Evolutionary conservation across 345 rosid species (phyloP).

Genomic region (Streptanthus diversifolius): DNA sequence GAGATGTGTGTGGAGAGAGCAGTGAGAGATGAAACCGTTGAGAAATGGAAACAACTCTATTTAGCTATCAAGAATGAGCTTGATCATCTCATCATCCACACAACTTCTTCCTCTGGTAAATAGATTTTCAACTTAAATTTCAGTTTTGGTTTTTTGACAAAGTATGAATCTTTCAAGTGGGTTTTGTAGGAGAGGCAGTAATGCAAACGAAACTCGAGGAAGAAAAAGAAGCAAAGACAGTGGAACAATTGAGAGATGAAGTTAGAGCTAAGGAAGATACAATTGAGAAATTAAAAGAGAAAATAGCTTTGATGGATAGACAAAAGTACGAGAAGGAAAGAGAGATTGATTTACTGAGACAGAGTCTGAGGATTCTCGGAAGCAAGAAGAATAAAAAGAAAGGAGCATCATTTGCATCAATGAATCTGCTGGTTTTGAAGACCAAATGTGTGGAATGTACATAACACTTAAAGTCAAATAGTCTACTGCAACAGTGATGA

Average conservation of each 20-base stretch:
- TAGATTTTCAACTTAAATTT: not conserved
- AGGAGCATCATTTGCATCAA: not conserved
- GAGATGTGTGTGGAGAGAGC: slow-evolving; percentile 66
- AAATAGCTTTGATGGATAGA: slow-evolving; percentile 43
- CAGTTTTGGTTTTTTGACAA: not conserved
- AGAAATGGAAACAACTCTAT: slow-evolving; percentile 84
- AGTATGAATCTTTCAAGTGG: slow-evolving; percentile 7
- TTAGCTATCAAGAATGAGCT: slow-evolving; percentile 83
- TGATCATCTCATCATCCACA: slow-evolving; percentile 69
- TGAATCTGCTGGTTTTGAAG: slow-evolving; percentile 18
- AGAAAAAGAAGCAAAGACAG: slow-evolving; percentile 24
- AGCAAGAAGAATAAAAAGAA: slow-evolving; percentile 27
- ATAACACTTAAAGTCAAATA: slow-evolving; percentile 25
- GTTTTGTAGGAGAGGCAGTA: slow-evolving; percentile 39
- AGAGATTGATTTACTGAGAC: slow-evolving; percentile 64
- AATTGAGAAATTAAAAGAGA: slow-evolving; percentile 42
- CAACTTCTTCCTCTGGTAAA: slow-evolving; percentile 44
- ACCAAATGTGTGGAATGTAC: slow-evolving; percentile 33
- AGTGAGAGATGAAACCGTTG: slow-evolving; percentile 66
- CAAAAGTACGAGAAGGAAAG: slow-evolving; percentile 49
- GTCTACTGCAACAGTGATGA: slow-evolving; percentile 13
- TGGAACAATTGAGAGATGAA: slow-evolving; percentile 57
- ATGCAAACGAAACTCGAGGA: slow-evolving; percentile 47
- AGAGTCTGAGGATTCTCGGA: slow-evolving; percentile 63
- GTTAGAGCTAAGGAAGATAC: slow-evolving; percentile 48